Base-by-base conservation (phyloP, 257 asterid genomes). In the Leonotis leonurus region DNA sequence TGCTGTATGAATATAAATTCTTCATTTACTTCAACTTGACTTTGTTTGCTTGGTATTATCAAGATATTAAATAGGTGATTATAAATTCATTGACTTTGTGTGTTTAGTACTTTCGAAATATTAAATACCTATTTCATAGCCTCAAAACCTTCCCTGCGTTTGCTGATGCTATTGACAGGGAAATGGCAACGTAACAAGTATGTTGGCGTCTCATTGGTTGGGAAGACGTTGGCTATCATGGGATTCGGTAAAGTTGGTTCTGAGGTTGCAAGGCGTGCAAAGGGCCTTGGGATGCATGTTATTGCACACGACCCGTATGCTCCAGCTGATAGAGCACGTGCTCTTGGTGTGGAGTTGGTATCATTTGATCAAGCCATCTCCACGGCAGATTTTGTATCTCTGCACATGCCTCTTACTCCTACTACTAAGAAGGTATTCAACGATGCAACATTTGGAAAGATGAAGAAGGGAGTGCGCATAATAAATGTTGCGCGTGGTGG, bases 381-480 rank as follows among this genome's bases (percentile, higher is more conserved):
- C 16, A 80, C 88, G 4, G 97, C 99, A 0, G 83, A 92, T 70
- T 92, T 92, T 52, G 40, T 92, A 40, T 92, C 99, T 11, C 97
- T 92, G 70, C 99, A 92, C 78, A 92, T 92, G 96, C 99, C 99
- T 46, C 97, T 92, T 13, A 92, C 97, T 51, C 87, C 95, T n/a
- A 50, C 89, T 6, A 92, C 99, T 16, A 59, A 71, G 62, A 89
- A 92, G 83, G 35, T 92, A 35, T 79, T 92, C 69, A 92, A 89
- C 21, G 99, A 92, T 13, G 85, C 79, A n/a, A 89, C 95, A 0
- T 92, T 92, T 56, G 74, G 79, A 18, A 92, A 89, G 84, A 82
- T 89, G 97, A 92, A 83, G 78, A 92, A 83, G 70, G 99, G 99
- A 33, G 95, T 79, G 4, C 86, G 97, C 51, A 68, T 92, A 49